Conservation (phyloP, 192 early-diverging fungal species). For the Podila clonocystis region DNA sequence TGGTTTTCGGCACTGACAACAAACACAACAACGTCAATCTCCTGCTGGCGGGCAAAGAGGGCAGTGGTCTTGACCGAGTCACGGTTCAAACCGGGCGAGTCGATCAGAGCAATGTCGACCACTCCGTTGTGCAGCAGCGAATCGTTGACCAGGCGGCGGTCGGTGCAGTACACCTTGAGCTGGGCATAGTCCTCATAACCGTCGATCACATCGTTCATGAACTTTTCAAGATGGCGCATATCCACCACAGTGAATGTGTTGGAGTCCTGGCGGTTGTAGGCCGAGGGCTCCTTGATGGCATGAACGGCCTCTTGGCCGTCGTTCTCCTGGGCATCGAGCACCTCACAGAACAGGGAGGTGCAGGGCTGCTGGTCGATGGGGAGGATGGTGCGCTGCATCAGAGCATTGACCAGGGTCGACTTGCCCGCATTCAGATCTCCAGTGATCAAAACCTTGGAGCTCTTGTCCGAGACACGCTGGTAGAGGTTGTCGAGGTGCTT, state of each 20-base stretch:
- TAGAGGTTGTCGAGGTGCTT: constrained; percentile 86
- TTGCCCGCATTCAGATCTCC: constrained; percentile 99
- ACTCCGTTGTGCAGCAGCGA: constrained; percentile 95
- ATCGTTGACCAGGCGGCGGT: constrained; percentile 67
- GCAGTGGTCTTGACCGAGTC: constrained; percentile 98
- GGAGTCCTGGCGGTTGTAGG: constrained; percentile 77
- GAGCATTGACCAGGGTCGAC: constrained; percentile 96
- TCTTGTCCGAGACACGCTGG: constrained; percentile 87
- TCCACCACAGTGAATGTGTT: constrained; percentile 76
- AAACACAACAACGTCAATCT: constrained; percentile 99
- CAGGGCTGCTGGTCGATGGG: constrained; percentile 98
- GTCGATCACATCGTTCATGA: constrained; percentile 83
- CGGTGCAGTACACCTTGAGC: constrained; percentile 93
- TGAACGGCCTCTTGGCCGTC: constrained; percentile 92
- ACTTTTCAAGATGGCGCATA: constrained; percentile 75
- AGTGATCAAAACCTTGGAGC: constrained; percentile 94
- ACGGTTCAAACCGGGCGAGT: constrained; percentile 98
- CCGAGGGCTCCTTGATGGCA: constrained; percentile 75
- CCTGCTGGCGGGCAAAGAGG: constrained; percentile 97
- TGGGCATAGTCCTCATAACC: constrained; percentile 86
- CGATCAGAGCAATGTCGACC: constrained; percentile 96
- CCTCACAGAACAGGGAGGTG: constrained; percentile 96
- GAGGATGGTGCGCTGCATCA: constrained; percentile 89
- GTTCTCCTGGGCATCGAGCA: constrained; percentile 93
- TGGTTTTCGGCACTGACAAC: constrained; percentile 99